phyloP scores from a whole-genome alignment of 139 green algal species.

The Chlamydomonas sp. region DNA sequence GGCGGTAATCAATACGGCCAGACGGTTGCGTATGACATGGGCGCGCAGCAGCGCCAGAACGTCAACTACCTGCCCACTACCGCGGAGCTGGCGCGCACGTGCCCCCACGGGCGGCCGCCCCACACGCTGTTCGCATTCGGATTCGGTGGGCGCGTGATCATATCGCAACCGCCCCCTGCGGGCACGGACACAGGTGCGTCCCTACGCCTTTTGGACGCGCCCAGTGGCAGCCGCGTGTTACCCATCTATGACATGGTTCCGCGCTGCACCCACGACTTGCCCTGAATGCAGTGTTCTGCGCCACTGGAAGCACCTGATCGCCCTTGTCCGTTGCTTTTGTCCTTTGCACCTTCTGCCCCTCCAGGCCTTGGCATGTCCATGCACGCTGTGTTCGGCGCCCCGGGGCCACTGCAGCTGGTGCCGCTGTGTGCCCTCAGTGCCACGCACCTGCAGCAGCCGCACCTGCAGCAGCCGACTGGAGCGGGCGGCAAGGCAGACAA shows the following conservation, averaged over 20 bases:
- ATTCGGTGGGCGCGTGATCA: conserved; percentile 14
- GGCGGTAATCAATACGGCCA: not conserved
- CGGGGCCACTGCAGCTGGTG: conserved; percentile 20
- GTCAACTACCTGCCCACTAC: conserved; percentile 39
- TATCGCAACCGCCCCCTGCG: not conserved
- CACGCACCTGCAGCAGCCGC: not conserved
- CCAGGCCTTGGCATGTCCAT: too few species aligned
- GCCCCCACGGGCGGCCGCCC: conserved; percentile 14
- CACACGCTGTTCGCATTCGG: conserved; percentile 24
- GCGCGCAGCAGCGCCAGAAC: not conserved
- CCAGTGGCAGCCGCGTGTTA: too few species aligned
- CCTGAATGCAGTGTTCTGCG: not conserved
- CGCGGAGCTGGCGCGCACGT: conserved; percentile 29
- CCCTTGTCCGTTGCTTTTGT: too few species aligned
- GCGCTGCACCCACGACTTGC: not conserved
- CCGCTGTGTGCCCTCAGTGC: not conserved
- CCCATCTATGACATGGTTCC: not conserved
- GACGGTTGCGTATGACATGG: not conserved
- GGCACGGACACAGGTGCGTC: not conserved
- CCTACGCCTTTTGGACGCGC: too few species aligned
- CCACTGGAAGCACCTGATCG: not conserved
- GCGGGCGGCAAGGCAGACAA: conserved; percentile 7
- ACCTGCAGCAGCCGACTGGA: not conserved
- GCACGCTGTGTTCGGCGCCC: conserved; percentile 13
- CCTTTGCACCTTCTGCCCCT: too few species aligned